Percentiles rank a stretch among this genome's conserved stretches.
These are phyloP conservation scores for Aureobasidium sp. DNA, from an alignment of 2,329 filamentous ascomycete genomes.

Conservation along the genomic window DNA sequence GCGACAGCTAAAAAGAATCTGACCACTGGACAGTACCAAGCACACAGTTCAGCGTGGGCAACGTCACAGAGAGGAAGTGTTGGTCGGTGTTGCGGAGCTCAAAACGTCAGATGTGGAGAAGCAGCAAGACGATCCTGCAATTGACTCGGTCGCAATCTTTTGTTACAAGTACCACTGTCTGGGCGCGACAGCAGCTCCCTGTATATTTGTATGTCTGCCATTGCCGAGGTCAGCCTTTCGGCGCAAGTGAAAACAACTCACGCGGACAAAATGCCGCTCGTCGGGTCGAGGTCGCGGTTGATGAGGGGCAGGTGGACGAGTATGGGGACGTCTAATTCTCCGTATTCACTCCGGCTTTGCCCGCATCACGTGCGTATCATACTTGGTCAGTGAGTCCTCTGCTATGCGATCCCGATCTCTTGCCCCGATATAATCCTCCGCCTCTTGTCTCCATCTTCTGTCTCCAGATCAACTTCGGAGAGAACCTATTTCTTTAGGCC, in stretches of 20 bases:
- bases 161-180: neutral
- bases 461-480: neutral
- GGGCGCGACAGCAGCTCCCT: neutral
- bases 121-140: neutral
- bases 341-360: neutral
- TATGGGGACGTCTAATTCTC: neutral
- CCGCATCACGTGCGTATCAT: conserved; percentile 3
- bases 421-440: too few species aligned
- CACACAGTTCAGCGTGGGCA: neutral
- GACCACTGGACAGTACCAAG: neutral
- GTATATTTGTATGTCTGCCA: neutral
- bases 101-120: conserved; percentile 13
- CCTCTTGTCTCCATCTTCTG: neutral
- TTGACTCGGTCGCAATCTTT: neutral
- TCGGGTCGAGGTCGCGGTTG: neutral
- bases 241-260: conserved; percentile 4
- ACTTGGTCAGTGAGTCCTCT: neutral
- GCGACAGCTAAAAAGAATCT: neutral
- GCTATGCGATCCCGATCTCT: neutral
- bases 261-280: conserved; percentile 6
- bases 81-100: conserved; percentile 13
- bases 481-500: neutral
- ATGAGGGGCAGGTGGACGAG: neutral
- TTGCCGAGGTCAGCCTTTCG: conserved; percentile 2
- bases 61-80: neutral